Conservation (phyloP, 1,284 basidiomycete genomes). For the Malassezia yamatoensis region DNA sequence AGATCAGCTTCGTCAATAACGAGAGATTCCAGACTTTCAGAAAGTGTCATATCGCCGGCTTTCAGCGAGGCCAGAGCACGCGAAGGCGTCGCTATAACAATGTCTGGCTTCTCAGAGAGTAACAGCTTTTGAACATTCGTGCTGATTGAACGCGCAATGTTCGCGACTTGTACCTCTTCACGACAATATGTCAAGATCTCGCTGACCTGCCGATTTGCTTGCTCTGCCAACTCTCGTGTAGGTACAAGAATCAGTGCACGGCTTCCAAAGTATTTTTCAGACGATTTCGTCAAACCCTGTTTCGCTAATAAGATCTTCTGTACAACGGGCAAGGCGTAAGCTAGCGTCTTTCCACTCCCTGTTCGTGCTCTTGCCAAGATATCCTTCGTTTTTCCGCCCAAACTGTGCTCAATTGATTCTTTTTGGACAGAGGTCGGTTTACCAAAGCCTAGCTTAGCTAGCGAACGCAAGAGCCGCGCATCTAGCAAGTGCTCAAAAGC, state of each 20-base stretch:
- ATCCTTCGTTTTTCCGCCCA: constrained; percentile 66
- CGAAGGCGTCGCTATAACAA: constrained; percentile 83
- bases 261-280: constrained; percentile 56
- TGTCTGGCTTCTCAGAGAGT: constrained; percentile 80
- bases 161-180: constrained; percentile 60
- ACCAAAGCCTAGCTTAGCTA: constrained; percentile 72
- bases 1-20: constrained; percentile 98
- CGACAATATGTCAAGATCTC: constrained; percentile 64
- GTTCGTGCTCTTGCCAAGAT: constrained; percentile 87
- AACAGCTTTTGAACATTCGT: constrained; percentile 68
- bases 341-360: constrained; percentile 92
- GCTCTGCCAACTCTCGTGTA: constrained; percentile 83
- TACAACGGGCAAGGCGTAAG: constrained; percentile 80
- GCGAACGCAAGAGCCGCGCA: constrained; percentile 60
- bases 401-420: constrained; percentile 67
- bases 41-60: constrained; percentile 53
- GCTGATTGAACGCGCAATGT: constrained; percentile 59
- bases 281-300: constrained; percentile 48
- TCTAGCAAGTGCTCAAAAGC: constrained; percentile 62
- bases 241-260: constrained; percentile 81
- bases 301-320: constrained; percentile 80
- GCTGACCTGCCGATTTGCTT: constrained; percentile 66
- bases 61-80: constrained; percentile 69
- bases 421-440: constrained; percentile 69
- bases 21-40: constrained; percentile 63